phyloP scores from a whole-genome alignment of 148 eudicot genomes.

The Polygonum maritimum region DNA sequence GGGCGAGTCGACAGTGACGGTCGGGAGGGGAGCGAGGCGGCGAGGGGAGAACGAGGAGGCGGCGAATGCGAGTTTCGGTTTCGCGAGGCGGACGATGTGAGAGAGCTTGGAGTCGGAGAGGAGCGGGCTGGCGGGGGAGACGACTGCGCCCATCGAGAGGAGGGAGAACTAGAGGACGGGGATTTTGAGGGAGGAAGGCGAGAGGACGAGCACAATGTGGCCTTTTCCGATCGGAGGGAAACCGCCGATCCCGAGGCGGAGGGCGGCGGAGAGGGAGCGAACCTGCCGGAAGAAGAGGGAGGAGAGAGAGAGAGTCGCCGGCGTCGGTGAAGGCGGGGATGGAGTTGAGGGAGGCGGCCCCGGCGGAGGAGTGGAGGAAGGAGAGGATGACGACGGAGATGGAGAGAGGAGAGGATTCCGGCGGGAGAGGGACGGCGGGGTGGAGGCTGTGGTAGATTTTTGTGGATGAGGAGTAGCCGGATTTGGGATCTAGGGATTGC shows the following conservation, averaged over 20 bases:
- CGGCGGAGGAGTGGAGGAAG: conserved; percentile 12
- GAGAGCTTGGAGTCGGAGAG: no score
- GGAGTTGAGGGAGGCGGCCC: conserved; percentile 20
- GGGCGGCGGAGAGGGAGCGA: conserved; percentile 30
- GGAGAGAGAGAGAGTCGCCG: conserved; percentile 37
- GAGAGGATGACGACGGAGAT: conserved; percentile 19
- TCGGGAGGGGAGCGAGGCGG: conserved; percentile 55
- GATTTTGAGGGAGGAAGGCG: no score
- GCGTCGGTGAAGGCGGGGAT: conserved; percentile 53
- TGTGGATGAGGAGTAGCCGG: conserved; percentile 45
- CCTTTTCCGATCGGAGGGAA: conserved; percentile 7
- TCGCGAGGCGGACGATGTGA: no score
- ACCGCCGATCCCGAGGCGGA: background rate
- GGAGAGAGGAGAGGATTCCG: conserved; percentile 14
- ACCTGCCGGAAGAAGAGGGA: conserved; percentile 44
- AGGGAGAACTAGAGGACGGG: no score
- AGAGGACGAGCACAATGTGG: conserved; percentile 39
- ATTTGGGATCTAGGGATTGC: conserved; percentile 8
- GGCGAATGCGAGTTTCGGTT: no score
- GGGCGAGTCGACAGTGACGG: conserved; percentile 50
- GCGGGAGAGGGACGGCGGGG: conserved; percentile 11
- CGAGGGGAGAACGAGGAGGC: no score
- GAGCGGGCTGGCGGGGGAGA: no score
- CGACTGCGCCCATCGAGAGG: no score
- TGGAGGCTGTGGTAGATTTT: conserved; percentile 41